These are phyloP conservation scores for Geum urbanum DNA, from an alignment of 306 rosid genomes.

Conservation along the genomic window DNA sequence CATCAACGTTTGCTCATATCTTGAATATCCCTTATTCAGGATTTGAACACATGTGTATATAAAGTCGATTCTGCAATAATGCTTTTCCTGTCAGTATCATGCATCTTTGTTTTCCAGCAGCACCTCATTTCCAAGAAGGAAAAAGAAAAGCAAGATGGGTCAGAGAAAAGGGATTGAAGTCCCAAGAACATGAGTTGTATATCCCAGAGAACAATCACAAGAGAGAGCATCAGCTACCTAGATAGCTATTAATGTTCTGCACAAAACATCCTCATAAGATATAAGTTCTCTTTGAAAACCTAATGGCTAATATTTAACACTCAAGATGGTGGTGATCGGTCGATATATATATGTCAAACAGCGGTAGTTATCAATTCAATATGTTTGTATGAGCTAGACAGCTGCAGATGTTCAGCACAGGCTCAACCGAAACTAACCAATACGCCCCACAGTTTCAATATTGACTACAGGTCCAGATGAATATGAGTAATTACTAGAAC, in stretches of 20 bases:
- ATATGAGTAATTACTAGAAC: background rate
- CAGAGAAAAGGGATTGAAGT: conserved; percentile 14
- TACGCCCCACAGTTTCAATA: background rate
- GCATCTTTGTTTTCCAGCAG: conserved; percentile 5
- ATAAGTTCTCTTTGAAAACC: background rate
- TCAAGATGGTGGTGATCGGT: background rate
- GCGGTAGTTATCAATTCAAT: background rate
- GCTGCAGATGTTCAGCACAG: conserved; percentile 15
- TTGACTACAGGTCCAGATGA: background rate
- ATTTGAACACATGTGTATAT: background rate
- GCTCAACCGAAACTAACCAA: background rate
- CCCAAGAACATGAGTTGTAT: conserved; percentile 12
- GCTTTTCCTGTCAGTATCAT: background rate
- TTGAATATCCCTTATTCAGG: too few relatives aligned
- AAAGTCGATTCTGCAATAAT: background rate
- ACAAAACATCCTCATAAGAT: background rate
- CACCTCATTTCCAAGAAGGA: conserved; percentile 12
- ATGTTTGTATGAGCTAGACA: background rate
- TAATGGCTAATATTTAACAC: background rate
- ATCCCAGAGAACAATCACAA: conserved; percentile 35
- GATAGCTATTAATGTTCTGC: too few relatives aligned
- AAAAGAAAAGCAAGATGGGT: background rate
- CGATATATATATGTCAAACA: conserved; percentile 7
- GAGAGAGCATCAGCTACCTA: conserved; percentile 2
- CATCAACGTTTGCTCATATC: too few relatives aligned